Conservation (phyloP, 768 basidiomycete species). For the Fistulinella prunicolor region DNA sequence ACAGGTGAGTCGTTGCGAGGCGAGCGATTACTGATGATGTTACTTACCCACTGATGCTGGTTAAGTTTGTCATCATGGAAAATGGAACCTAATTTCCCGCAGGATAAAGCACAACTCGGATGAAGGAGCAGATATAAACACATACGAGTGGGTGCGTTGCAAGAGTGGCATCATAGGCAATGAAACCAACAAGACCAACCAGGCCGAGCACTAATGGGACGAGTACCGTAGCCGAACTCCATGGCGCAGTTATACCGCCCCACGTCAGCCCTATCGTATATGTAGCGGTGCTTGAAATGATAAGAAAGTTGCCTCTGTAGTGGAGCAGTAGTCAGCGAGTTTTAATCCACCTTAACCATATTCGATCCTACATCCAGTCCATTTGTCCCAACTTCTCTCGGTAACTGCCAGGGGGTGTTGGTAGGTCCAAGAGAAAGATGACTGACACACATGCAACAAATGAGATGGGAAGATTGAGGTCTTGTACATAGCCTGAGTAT, state of each 20-base stretch:
- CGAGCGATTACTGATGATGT: background rate
- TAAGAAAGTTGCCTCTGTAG: conserved; percentile 40
- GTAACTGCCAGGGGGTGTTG: conserved; percentile 31
- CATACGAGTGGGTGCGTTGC: conserved; percentile 32
- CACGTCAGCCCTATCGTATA: conserved; percentile 44
- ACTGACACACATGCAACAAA: conserved; percentile 29
- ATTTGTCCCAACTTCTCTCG: conserved; percentile 36
- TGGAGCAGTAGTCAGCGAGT: background rate
- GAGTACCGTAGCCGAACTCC: conserved; percentile 41
- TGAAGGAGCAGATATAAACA: background rate
- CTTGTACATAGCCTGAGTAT: conserved; percentile 13
- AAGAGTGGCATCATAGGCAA: conserved; percentile 38
- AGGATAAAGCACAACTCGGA: background rate
- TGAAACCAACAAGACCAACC: conserved; percentile 35
- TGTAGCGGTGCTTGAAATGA: conserved; percentile 36
- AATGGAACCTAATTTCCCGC: conserved; percentile 8
- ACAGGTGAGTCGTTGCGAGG: too few relatives aligned
- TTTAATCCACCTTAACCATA: background rate
- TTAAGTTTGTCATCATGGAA: conserved; percentile 26
- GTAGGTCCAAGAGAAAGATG: conserved; percentile 32
- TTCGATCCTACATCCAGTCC: conserved; percentile 39
- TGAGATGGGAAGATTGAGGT: conserved; percentile 41
- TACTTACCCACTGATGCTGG: conserved; percentile 26
- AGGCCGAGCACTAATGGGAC: conserved; percentile 44
- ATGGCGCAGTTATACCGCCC: conserved; percentile 44